These are phyloP conservation scores for Geotrichum fermentans DNA, from an alignment of 1,139 yeast genomes.

Conservation along the genomic window DNA sequence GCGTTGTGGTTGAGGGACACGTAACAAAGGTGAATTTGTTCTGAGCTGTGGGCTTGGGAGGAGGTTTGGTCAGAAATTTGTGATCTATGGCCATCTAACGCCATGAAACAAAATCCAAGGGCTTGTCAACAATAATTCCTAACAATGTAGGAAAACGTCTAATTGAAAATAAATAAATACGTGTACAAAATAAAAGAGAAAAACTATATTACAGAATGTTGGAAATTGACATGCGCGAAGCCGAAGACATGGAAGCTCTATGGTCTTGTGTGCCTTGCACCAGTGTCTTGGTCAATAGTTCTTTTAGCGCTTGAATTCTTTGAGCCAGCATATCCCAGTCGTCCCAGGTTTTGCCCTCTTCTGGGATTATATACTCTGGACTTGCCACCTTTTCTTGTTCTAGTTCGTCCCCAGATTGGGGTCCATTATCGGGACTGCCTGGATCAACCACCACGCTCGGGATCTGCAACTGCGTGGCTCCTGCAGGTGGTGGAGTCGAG, in stretches of 20 bases:
- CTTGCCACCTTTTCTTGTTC: background rate
- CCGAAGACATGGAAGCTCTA: background rate
- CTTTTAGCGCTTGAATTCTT: background rate
- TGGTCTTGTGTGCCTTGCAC: too few relatives aligned
- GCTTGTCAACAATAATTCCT: too few relatives aligned
- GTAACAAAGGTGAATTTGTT: too few relatives aligned
- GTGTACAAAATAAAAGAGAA: too few relatives aligned
- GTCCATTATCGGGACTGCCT: slow-evolving; percentile 5
- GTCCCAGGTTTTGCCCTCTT: background rate
- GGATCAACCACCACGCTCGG: slow-evolving; percentile 13
- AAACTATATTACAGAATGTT: slow-evolving; percentile 1
- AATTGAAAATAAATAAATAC: background rate
- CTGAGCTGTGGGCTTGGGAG: too few relatives aligned
- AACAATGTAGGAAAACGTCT: background rate
- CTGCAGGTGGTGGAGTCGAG: background rate
- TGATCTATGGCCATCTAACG: too few relatives aligned
- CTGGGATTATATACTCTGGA: background rate
- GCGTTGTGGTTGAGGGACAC: background rate
- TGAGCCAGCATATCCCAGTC: background rate
- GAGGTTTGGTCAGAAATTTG: too few relatives aligned
- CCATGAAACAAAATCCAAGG: too few relatives aligned
- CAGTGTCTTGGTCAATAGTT: background rate
- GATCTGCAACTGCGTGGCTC: background rate
- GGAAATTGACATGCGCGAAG: slow-evolving; percentile 6
- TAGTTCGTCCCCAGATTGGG: too few relatives aligned